Conservation (phyloP, 306 rosid species). For the Alnus rubra region DNA sequence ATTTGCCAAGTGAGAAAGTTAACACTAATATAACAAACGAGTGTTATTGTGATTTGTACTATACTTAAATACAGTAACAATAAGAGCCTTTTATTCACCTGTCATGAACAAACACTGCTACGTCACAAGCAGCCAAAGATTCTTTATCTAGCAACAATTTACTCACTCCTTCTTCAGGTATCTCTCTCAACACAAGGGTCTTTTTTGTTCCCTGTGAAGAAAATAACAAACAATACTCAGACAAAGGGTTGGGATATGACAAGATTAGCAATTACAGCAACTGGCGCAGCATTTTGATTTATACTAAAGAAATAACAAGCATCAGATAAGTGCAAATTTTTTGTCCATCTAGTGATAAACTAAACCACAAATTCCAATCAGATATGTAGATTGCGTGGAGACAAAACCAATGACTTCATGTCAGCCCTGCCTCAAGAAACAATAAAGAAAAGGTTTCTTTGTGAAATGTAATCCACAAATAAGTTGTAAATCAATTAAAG, state of each 20-base stretch:
- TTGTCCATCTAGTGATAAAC: background rate
- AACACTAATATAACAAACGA: background rate
- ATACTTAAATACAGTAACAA: background rate
- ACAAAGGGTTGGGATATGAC: slow-evolving; percentile 4
- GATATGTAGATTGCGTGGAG: too few species aligned
- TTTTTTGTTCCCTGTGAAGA: slow-evolving; percentile 65
- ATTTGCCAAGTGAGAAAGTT: background rate
- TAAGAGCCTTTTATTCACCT: slow-evolving; percentile 46
- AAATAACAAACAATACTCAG: slow-evolving; percentile 7
- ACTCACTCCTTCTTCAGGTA: slow-evolving; percentile 76
- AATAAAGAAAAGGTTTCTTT: too few species aligned
- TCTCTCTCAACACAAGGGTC: slow-evolving; percentile 77
- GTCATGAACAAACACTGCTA: slow-evolving; percentile 89
- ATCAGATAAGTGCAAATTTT: background rate
- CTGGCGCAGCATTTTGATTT: background rate
- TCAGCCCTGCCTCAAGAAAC: too few species aligned
- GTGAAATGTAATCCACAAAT: too few species aligned
- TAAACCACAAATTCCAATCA: too few species aligned
- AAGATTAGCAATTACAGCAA: slow-evolving; percentile 1
- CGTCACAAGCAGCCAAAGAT: slow-evolving; percentile 89
- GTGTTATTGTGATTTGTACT: background rate
- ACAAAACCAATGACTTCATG: too few species aligned
- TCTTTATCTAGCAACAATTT: slow-evolving; percentile 70
- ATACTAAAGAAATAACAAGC: background rate
- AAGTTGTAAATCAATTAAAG: too few species aligned